A percentile compares a stretch with the other conserved stretches of the same genome.
These are phyloP conservation scores for Tuber borchii DNA, from an alignment of 495 filamentous ascomycete genomes.

Conservation along the genomic window DNA sequence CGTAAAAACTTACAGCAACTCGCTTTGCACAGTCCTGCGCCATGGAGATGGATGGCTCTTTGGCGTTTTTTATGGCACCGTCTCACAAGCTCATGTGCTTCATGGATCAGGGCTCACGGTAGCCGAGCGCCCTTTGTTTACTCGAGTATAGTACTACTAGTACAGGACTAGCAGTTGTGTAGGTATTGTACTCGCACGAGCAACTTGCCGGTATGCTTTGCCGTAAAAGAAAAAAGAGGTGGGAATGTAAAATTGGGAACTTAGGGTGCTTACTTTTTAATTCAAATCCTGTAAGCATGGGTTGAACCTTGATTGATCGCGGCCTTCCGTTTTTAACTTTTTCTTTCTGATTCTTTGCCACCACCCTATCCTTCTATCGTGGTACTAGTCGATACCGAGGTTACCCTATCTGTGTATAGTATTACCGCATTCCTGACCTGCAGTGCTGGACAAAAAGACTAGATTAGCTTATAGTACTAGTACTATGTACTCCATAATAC, in stretches of 20 bases:
- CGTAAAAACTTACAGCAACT: background rate
- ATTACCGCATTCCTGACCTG: background rate
- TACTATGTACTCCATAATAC: background rate
- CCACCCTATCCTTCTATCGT: background rate
- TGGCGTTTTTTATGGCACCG: background rate
- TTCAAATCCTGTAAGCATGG: background rate
- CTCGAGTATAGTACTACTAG: background rate
- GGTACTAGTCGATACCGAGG: background rate
- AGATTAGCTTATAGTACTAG: background rate
- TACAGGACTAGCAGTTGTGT: background rate
- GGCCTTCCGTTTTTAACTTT: background rate
- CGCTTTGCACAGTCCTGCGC: background rate
- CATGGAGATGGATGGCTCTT: background rate
- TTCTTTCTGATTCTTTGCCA: slow-evolving; percentile 1
- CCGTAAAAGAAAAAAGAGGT: background rate
- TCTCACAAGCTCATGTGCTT: background rate
- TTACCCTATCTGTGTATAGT: background rate
- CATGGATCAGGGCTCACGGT: background rate
- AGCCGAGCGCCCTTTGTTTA: background rate
- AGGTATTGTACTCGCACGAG: background rate
- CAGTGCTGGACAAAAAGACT: background rate
- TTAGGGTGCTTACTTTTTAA: background rate
- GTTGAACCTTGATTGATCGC: background rate
- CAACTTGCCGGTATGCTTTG: background rate
- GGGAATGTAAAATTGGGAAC: background rate